These are phyloP conservation scores for Trichoderma gamsii DNA, from an alignment of 495 filamentous ascomycete species.

Conservation along the genomic window DNA sequence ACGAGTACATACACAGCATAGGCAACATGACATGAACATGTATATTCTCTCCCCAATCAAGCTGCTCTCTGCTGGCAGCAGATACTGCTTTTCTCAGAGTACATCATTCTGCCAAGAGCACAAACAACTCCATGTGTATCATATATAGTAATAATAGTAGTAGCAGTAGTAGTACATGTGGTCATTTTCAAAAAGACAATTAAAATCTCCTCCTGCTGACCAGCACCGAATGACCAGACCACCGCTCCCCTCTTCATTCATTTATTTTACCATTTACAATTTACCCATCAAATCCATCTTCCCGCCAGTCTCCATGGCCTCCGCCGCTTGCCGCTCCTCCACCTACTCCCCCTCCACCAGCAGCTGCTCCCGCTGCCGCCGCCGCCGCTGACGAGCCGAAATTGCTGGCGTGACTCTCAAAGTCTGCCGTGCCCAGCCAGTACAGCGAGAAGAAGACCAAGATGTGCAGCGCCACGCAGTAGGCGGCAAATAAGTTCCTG, in stretches of 20 bases:
- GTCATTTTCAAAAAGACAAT: background rate
- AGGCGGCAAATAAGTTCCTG: conserved; percentile 90
- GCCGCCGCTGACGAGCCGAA: conserved; percentile 30
- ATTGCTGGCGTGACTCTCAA: conserved; percentile 32
- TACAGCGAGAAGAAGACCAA: conserved; percentile 82
- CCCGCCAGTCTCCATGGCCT: conserved; percentile 16
- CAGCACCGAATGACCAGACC: background rate
- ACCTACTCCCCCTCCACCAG: conserved; percentile 20
- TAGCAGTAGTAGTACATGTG: background rate
- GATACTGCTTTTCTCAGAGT: background rate
- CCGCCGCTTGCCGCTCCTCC: conserved; percentile 17
- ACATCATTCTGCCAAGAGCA: background rate
- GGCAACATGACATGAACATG: background rate
- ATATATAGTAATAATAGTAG: background rate
- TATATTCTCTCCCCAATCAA: background rate
- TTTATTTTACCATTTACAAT: too few relatives aligned
- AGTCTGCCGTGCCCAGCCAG: conserved; percentile 59
- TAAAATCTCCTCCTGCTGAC: background rate
- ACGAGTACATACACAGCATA: background rate
- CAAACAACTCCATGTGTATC: background rate
- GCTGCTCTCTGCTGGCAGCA: background rate
- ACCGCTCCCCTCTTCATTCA: background rate
- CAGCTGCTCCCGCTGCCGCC: conserved; percentile 21
- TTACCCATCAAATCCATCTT: conserved; percentile 14
- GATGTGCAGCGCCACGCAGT: conserved; percentile 83